phyloP scores from a whole-genome alignment of 495 filamentous ascomycete genomes.

The Lasiosphaeria miniovina region DNA sequence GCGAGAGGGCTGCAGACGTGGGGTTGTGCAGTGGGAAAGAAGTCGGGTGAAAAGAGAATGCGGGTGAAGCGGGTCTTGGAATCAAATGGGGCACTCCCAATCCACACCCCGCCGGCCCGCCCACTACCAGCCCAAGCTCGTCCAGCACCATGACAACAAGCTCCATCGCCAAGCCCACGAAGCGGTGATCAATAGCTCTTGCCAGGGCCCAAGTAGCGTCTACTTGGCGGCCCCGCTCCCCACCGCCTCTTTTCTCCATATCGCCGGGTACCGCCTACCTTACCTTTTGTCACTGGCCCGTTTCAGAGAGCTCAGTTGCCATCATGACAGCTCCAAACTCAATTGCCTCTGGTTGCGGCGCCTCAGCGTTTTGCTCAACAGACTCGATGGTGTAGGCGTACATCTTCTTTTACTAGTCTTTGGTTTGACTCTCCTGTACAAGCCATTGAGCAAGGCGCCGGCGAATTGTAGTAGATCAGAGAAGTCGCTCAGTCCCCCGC shows the following conservation, averaged over 20 bases:
- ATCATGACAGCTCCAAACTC: no score
- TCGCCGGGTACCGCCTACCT: background rate
- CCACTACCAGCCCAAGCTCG: constrained; percentile 1
- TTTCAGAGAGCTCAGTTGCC: no score
- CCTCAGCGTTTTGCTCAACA: no score
- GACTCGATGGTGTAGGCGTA: no score
- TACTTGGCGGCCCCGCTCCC: background rate
- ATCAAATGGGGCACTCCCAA: constrained; percentile 4
- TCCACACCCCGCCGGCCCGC: background rate
- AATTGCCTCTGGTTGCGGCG: no score
- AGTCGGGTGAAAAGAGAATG: constrained; percentile 31
- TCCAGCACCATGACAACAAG: constrained; percentile 27
- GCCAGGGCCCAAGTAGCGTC: background rate
- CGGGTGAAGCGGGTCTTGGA: constrained; percentile 32
- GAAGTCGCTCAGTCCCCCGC: no score
- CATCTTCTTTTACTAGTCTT: no score
- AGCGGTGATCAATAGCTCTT: background rate
- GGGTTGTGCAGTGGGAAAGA: constrained; percentile 32
- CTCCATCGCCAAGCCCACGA: constrained; percentile 23
- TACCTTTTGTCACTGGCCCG: no score
- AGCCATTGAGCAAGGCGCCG: no score
- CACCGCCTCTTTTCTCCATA: background rate
- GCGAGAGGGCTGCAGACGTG: constrained; percentile 37
- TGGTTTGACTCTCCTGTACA: no score
- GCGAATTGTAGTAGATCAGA: no score